Percentiles rank a stretch among this genome's conserved stretches.
Evolutionary conservation across 495 filamentous ascomycete species (phyloP).

Genomic region (Xylaria bambusicola): DNA sequence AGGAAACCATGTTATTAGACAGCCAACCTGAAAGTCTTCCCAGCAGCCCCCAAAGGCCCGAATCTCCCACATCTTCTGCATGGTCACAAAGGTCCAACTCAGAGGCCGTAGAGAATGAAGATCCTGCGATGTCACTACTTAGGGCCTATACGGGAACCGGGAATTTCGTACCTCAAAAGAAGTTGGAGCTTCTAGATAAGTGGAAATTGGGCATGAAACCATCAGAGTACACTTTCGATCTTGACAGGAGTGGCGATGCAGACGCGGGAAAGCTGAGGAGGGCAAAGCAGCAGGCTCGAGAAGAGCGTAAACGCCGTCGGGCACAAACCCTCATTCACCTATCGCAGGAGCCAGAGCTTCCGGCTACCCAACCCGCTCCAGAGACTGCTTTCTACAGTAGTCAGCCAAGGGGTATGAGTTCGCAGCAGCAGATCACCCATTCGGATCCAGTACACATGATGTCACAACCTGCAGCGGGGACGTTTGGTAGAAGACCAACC

Average conservation of each 20-base stretch:
- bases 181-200: slow-evolving; percentile 31
- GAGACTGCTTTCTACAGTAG: slow-evolving; percentile 25
- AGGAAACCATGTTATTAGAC: slow-evolving; percentile 24
- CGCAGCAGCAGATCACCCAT: slow-evolving; percentile 23
- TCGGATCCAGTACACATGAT: slow-evolving; percentile 31
- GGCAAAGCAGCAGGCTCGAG: slow-evolving; percentile 26
- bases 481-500: slow-evolving; percentile 37
- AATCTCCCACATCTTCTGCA: slow-evolving; percentile 17
- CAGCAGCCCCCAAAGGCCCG: slow-evolving; percentile 19
- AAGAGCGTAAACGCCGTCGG: slow-evolving; percentile 30
- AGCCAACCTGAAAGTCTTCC: slow-evolving; percentile 26
- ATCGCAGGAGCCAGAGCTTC: slow-evolving; percentile 26
- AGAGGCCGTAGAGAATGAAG: slow-evolving; percentile 22
- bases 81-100: slow-evolving; percentile 13
- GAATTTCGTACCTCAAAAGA: slow-evolving; percentile 27
- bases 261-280: slow-evolving; percentile 26
- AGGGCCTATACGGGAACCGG: slow-evolving; percentile 33
- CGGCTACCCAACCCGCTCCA: slow-evolving; percentile 30
- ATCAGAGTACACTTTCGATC: slow-evolving; percentile 30
- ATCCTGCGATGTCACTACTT: slow-evolving; percentile 31
- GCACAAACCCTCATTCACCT: slow-evolving; percentile 27
- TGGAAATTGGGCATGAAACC: slow-evolving; percentile 29
- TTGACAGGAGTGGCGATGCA: slow-evolving; percentile 24
- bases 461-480: slow-evolving; percentile 45
- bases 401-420: slow-evolving; percentile 19